These are phyloP conservation scores for Dysphania ambrosioides DNA, from an alignment of 148 eudicot genomes.

Conservation along the genomic window DNA sequence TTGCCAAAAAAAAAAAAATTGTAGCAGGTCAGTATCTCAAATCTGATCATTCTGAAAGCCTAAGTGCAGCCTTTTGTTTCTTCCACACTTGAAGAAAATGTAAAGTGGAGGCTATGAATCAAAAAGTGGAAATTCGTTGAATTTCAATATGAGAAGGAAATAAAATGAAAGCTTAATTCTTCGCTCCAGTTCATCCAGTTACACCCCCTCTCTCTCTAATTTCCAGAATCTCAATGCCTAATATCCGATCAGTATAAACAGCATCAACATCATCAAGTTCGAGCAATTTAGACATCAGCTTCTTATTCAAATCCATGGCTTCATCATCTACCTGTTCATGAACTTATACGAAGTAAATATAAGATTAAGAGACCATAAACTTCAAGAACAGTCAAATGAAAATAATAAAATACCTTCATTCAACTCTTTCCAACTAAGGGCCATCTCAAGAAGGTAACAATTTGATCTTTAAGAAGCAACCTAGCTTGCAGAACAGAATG, in stretches of 20 bases:
- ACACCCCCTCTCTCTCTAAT: too few relatives aligned
- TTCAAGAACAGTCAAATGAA: background rate
- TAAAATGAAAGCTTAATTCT: too few relatives aligned
- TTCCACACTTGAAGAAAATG: background rate
- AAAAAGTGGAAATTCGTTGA: too few relatives aligned
- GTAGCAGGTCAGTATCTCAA: too few relatives aligned
- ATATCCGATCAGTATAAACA: conserved; percentile 82
- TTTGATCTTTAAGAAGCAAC: background rate
- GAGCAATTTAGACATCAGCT: conserved; percentile 74
- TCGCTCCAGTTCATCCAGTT: too few relatives aligned
- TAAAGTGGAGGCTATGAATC: background rate
- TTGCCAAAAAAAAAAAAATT: background rate
- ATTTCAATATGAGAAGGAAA: too few relatives aligned
- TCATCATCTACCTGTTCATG: conserved; percentile 80
- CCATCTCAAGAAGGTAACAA: background rate
- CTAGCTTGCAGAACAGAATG: too few relatives aligned
- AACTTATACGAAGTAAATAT: conserved; percentile 4
- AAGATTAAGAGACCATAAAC: background rate
- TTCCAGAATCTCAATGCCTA: too few relatives aligned
- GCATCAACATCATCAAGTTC: conserved; percentile 98
- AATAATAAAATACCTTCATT: background rate
- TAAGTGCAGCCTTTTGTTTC: too few relatives aligned
- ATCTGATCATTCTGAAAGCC: too few relatives aligned
- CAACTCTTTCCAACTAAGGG: background rate
- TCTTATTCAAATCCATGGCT: conserved; percentile 93